Evolutionary conservation across 352 stramenopile genomes (phyloP).

Genomic region (Aphanomyces euteiches): DNA sequence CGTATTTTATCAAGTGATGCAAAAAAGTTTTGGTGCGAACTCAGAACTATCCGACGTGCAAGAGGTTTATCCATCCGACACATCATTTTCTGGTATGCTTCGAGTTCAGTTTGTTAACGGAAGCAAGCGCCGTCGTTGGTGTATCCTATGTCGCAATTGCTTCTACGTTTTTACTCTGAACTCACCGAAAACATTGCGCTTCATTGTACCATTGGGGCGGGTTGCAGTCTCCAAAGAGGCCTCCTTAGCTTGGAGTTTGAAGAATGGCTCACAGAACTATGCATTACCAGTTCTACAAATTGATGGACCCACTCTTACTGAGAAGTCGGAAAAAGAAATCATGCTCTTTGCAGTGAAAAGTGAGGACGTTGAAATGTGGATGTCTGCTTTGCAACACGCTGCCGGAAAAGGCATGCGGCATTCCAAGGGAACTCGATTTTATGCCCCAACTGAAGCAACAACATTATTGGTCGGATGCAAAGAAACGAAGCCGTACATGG

Average conservation of each 20-base stretch:
- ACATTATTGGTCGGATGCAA: constrained; percentile 71
- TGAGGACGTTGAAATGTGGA: constrained; percentile 87
- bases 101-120: constrained; percentile 81
- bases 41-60: constrained; percentile 78
- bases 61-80: constrained; percentile 85
- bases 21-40: constrained; percentile 68
- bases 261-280: constrained; percentile 47
- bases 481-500: constrained; percentile 75
- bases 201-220: constrained; percentile 80
- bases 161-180: constrained; percentile 82
- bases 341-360: constrained; percentile 58
- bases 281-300: constrained; percentile 73
- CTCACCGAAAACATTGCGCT: constrained; percentile 61
- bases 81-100: constrained; percentile 79
- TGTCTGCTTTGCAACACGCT: constrained; percentile 77
- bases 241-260: constrained; percentile 33
- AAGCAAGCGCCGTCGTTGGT: constrained; percentile 63
- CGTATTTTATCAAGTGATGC: constrained; percentile 85
- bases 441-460: constrained; percentile 75
- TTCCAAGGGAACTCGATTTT: constrained; percentile 79
- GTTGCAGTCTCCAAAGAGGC: constrained; percentile 68
- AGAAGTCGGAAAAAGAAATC: constrained; percentile 75
- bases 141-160: constrained; percentile 83
- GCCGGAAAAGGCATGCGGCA: constrained; percentile 75
- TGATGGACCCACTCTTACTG: constrained; percentile 75